Evolutionary conservation across 1,139 yeast genomes (phyloP), one percentile per base, ranked within the genome.

Genomic region (Pichia sp.): DNA sequence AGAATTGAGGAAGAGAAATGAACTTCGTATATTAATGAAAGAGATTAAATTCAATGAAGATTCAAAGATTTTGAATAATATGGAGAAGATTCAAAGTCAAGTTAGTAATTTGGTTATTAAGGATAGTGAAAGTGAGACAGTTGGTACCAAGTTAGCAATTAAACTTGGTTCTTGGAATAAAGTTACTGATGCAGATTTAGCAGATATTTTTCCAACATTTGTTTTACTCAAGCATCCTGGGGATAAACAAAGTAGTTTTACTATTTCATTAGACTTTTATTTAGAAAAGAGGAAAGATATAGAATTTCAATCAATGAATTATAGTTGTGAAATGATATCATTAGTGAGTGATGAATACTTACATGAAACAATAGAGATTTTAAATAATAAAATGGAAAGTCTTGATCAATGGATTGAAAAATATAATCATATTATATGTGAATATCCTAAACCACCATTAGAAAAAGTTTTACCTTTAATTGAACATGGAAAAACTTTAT

Each of bases 401-500:
- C 75, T 75, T 37, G 63, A 63, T 29, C 64, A 67, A 32, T 84
- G 94, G 92, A 55, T 72, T 30, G 52, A 55, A 7, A 70, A 69
- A 41, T 74, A 76, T 53, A 69, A 72, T 37, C 62, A 61, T 2
- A 47, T 70, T 8, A 62, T 81, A 61, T 52, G 58, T 0, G 65
- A 66, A 2, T 65, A 69, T 39, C 66, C 69, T 7, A 72, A 71
- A 22, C 76, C 84, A 2, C 56, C 77, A 1, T 63, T 81, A 40
- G 71, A 74, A 44, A 55, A 66, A 1, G 67, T 80, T 49, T 72
- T 69, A 47, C 50, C 66, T 1, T 55, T 82, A 22, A 62, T 75
- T 4, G 53, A 58, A 8, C 89, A 82, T 45, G 85, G 86, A 4
- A 83, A 80, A 50, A 65, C 70, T 41, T 69, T 79, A 2, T 65